Evolutionary conservation across 2,329 filamentous ascomycete genomes (phyloP).

Genomic region (Cladophialophora bantiana): DNA sequence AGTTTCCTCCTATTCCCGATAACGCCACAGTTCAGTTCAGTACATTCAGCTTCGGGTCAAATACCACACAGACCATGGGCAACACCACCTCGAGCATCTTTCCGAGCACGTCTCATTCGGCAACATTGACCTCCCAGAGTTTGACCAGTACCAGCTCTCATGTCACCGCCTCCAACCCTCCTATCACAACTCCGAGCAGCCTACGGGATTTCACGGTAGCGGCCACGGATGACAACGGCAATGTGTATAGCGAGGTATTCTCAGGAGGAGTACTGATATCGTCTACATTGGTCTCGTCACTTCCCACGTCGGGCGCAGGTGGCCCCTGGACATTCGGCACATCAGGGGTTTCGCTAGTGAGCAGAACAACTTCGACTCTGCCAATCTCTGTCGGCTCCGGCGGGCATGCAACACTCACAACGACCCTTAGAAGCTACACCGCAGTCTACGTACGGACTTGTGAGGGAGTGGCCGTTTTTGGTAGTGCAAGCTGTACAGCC

Average conservation of each 20-base stretch:
- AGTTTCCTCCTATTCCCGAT: conserved; percentile 15
- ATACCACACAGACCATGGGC: conserved; percentile 6
- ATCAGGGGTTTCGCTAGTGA: neutral
- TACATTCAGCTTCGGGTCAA: conserved; percentile 6
- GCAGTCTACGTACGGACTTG: conserved; percentile 2
- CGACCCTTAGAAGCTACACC: neutral
- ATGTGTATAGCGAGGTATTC: neutral
- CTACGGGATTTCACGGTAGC: neutral
- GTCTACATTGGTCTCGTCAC: neutral
- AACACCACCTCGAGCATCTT: neutral
- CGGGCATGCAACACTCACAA: conserved; percentile 3
- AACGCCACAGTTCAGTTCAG: neutral
- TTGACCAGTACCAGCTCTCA: neutral
- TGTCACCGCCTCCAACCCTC: neutral
- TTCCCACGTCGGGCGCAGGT: neutral
- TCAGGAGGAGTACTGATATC: neutral
- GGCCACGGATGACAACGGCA: neutral
- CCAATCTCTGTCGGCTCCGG: conserved; percentile 2
- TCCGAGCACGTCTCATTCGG: conserved; percentile 6
- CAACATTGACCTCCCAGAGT: neutral
- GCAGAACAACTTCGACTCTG: neutral
- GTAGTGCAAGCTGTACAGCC: conserved; percentile 2
- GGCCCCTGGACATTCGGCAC: neutral
- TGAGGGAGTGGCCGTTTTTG: neutral
- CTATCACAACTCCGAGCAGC: neutral